phyloP scores from a whole-genome alignment of 2,329 filamentous ascomycete genomes.

The Hymenoscyphus fructigenus region DNA sequence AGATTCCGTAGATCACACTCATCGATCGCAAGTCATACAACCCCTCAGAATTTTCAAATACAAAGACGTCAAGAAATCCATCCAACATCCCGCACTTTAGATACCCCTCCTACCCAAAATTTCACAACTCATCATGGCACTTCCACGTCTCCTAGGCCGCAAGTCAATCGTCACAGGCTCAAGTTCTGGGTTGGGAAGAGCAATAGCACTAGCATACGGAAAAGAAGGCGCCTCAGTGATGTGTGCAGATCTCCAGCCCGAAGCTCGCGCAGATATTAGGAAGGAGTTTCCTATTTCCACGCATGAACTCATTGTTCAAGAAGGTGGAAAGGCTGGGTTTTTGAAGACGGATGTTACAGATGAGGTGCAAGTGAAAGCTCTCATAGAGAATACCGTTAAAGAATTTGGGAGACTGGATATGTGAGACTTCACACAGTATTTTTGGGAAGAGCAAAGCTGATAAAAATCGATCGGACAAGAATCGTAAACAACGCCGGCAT shows the following conservation, averaged over 20 bases:
- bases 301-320: constrained; percentile 40
- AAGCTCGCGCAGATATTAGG: constrained; percentile 19
- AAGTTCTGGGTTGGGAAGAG: constrained; percentile 46
- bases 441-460: not conserved
- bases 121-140: not conserved
- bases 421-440: not conserved
- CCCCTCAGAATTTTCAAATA: too few relatives aligned
- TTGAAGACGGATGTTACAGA: constrained; percentile 45
- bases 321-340: constrained; percentile 42
- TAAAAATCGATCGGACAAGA: not conserved
- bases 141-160: constrained; percentile 35
- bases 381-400: constrained; percentile 40
- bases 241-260: constrained; percentile 41
- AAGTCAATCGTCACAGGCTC: constrained; percentile 46
- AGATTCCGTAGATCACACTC: too few relatives aligned
- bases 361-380: constrained; percentile 37
- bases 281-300: constrained; percentile 32
- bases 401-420: constrained; percentile 35
- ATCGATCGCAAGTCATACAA: too few relatives aligned
- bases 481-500: constrained; percentile 22
- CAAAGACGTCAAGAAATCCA: too few relatives aligned
- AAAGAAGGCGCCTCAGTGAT: constrained; percentile 43
- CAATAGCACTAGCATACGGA: constrained; percentile 44
- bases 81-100: too few relatives aligned
- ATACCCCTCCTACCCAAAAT: not conserved